Evolutionary conservation across 2,329 filamentous ascomycete genomes (phyloP).

Genomic region (Akanthomyces dipterigenus): DNA sequence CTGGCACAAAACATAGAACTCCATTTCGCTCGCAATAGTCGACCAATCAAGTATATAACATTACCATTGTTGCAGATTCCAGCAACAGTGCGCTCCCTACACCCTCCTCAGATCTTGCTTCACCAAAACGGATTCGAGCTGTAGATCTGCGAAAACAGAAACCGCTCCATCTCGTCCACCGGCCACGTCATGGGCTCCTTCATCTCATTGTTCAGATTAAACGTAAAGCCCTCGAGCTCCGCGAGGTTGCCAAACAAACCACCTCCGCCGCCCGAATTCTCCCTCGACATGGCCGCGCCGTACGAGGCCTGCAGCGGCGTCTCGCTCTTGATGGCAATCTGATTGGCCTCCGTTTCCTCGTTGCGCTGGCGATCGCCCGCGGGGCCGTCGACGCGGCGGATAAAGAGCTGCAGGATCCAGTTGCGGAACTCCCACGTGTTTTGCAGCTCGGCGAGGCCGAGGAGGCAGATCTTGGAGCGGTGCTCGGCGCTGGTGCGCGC

Average conservation of each 20-base stretch:
- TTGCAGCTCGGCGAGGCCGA: slow-evolving; percentile 41
- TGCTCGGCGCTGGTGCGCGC: slow-evolving; percentile 39
- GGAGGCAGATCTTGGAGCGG: slow-evolving; percentile 38
- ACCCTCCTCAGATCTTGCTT: slow-evolving; percentile 29
- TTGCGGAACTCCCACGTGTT: slow-evolving; percentile 43
- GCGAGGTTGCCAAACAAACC: background rate
- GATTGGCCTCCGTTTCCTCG: background rate
- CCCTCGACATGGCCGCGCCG: slow-evolving; percentile 3
- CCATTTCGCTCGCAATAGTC: background rate
- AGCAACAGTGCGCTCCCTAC: too few species aligned
- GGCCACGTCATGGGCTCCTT: slow-evolving; percentile 15
- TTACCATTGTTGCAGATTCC: background rate
- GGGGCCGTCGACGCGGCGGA: slow-evolving; percentile 38
- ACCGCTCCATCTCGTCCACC: slow-evolving; percentile 15
- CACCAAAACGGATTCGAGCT: slow-evolving; percentile 61
- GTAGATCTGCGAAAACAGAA: slow-evolving; percentile 18
- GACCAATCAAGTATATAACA: background rate
- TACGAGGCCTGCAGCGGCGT: slow-evolving; percentile 8
- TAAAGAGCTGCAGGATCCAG: slow-evolving; percentile 41
- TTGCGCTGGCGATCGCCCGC: slow-evolving; percentile 23
- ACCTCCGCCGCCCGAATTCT: background rate
- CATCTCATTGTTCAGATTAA: slow-evolving; percentile 4
- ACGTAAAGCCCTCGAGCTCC: slow-evolving; percentile 1
- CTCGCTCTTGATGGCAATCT: background rate
- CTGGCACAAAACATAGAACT: background rate